phyloP scores from a whole-genome alignment of 768 basidiomycete genomes.

The Naganishia vishniacii region DNA sequence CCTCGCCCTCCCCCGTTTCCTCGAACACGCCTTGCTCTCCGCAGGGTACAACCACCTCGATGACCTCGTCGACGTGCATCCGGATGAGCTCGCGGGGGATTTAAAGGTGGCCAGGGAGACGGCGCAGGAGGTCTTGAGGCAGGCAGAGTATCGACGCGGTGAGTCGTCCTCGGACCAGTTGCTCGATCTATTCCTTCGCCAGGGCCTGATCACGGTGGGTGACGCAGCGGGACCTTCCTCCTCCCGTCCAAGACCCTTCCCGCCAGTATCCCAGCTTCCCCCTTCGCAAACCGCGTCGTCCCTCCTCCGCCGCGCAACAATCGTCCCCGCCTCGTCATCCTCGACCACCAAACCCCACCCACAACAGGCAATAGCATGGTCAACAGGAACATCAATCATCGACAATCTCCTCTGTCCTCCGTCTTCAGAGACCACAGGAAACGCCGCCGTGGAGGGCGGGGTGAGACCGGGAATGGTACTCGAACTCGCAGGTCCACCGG shows the following conservation, averaged over 20 bases:
- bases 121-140: constrained; percentile 37
- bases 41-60: constrained; percentile 35
- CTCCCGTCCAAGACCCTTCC: background rate
- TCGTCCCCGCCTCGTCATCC: constrained; percentile 13
- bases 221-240: constrained; percentile 11
- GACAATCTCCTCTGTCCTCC: constrained; percentile 36
- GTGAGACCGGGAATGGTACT: constrained; percentile 39
- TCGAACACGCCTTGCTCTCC: constrained; percentile 34
- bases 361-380: constrained; percentile 18
- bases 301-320: constrained; percentile 20
- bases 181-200: background rate
- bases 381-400: constrained; percentile 34
- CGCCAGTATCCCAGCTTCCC: background rate
- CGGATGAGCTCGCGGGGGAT: constrained; percentile 37
- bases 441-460: constrained; percentile 15
- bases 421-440: background rate
- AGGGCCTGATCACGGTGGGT: background rate
- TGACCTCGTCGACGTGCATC: constrained; percentile 30
- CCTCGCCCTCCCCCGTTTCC: constrained; percentile 21
- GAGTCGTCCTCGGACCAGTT: constrained; percentile 4
- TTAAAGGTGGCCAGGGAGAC: constrained; percentile 30
- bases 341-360: background rate
- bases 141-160: constrained; percentile 31
- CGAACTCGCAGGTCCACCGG: constrained; percentile 45
- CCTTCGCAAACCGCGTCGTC: constrained; percentile 23